Conservation (phyloP, 768 basidiomycete genomes). For the Podaxis sp. region DNA sequence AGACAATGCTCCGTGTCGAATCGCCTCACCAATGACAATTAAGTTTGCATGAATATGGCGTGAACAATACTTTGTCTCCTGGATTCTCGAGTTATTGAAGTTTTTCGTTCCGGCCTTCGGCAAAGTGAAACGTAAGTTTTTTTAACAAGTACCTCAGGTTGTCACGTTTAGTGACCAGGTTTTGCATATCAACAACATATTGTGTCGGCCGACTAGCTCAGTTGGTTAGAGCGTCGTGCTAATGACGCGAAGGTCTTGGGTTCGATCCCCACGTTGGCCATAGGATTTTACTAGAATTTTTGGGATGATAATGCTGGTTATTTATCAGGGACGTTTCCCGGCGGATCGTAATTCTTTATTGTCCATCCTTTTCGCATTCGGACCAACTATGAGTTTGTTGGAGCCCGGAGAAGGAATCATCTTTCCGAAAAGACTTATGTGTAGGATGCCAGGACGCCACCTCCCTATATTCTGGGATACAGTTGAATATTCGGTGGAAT, state of each 20-base stretch:
- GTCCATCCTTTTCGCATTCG: too few relatives aligned
- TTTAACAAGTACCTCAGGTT: too few relatives aligned
- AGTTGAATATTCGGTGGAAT: not conserved
- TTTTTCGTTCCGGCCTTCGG: too few relatives aligned
- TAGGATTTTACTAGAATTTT: not conserved
- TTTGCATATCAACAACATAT: not conserved
- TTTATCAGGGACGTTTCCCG: too few relatives aligned
- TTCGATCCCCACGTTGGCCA: conserved; percentile 21
- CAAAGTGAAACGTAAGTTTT: too few relatives aligned
- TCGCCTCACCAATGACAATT: not conserved
- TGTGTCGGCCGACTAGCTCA: conserved; percentile 69
- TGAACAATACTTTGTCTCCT: too few relatives aligned
- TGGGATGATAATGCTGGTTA: not conserved
- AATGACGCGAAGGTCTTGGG: conserved; percentile 72
- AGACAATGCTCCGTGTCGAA: not conserved
- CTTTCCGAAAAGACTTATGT: too few relatives aligned
- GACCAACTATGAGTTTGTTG: too few relatives aligned
- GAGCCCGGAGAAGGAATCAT: too few relatives aligned
- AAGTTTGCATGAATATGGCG: not conserved
- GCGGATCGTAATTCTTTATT: too few relatives aligned
- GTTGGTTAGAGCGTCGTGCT: conserved; percentile 86
- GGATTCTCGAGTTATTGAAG: too few relatives aligned
- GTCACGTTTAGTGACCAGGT: too few relatives aligned
- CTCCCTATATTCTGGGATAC: not conserved
- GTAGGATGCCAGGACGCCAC: not conserved